Conservation (phyloP, 169 alveolate genomes). For the Eimeria praecox region DNA sequence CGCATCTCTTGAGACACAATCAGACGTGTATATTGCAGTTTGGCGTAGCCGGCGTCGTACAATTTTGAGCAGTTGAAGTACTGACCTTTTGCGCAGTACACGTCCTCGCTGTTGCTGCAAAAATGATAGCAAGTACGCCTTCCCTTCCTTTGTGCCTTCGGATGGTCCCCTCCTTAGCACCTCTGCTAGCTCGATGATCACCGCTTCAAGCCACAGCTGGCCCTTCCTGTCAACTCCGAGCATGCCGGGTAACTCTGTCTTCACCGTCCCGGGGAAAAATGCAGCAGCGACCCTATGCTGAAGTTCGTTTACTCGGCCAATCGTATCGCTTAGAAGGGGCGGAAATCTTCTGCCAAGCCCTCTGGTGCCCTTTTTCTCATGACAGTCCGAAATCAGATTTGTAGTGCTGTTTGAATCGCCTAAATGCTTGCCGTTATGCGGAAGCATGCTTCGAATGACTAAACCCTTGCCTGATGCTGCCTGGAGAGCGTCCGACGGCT, state of each 20-base stretch:
- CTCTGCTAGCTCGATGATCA: slow-evolving; percentile 35
- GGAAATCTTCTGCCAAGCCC: background rate
- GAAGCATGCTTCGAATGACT: background rate
- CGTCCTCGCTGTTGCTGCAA: slow-evolving; percentile 45
- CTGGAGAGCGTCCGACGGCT: background rate
- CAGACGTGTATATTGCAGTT: background rate
- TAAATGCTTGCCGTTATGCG: background rate
- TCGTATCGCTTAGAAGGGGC: background rate
- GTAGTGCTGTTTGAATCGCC: background rate
- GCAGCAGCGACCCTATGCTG: background rate
- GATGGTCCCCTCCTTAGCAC: slow-evolving; percentile 50
- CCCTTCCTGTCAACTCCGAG: background rate
- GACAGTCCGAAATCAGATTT: background rate
- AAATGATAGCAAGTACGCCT: background rate
- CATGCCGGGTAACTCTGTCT: background rate
- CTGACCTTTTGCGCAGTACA: background rate
- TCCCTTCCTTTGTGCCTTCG: slow-evolving; percentile 39
- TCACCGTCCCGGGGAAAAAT: background rate
- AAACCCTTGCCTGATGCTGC: background rate
- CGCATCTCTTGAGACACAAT: background rate
- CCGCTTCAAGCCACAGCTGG: slow-evolving; percentile 58
- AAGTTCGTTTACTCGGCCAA: background rate
- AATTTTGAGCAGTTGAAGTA: slow-evolving; percentile 11
- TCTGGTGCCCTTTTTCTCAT: background rate
- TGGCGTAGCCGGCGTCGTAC: background rate